These are phyloP conservation scores for Echinosophora koreensis DNA, from an alignment of 306 rosid species.

Conservation along the genomic window DNA sequence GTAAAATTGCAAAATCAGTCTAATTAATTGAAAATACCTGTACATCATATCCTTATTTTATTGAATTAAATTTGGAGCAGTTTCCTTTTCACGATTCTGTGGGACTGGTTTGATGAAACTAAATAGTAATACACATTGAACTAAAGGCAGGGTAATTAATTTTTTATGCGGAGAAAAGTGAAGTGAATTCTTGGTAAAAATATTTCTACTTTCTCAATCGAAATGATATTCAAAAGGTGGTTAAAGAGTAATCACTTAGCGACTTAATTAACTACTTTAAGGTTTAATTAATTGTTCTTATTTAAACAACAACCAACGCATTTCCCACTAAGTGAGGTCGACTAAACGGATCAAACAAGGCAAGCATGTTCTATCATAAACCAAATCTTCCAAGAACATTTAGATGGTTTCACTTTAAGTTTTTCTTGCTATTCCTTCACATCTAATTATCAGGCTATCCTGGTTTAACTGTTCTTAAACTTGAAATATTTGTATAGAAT, in stretches of 20 bases:
- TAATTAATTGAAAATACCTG: conserved; percentile 1
- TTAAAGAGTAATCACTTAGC: not conserved
- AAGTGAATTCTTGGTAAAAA: not conserved
- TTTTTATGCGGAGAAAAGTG: not conserved
- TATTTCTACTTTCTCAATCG: not conserved
- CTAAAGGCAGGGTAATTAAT: conserved; percentile 6
- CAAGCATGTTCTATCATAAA: no score
- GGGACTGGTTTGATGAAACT: conserved; percentile 17
- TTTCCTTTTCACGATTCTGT: conserved; percentile 20
- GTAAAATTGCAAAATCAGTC: conserved; percentile 5
- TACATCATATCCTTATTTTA: not conserved
- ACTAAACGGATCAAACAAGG: no score
- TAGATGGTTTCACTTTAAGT: not conserved
- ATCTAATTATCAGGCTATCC: not conserved
- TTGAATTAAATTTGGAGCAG: not conserved
- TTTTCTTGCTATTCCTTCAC: not conserved
- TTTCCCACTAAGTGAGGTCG: no score
- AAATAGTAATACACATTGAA: not conserved
- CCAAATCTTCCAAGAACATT: not conserved
- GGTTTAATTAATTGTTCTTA: conserved; percentile 9
- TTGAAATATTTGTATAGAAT: not conserved
- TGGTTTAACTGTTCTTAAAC: conserved; percentile 3
- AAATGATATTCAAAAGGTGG: not conserved
- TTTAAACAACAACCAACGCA: no score
- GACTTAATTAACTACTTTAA: not conserved